phyloP scores from a whole-genome alignment of 331 rosid genomes.

The Telfairia occidentalis region DNA sequence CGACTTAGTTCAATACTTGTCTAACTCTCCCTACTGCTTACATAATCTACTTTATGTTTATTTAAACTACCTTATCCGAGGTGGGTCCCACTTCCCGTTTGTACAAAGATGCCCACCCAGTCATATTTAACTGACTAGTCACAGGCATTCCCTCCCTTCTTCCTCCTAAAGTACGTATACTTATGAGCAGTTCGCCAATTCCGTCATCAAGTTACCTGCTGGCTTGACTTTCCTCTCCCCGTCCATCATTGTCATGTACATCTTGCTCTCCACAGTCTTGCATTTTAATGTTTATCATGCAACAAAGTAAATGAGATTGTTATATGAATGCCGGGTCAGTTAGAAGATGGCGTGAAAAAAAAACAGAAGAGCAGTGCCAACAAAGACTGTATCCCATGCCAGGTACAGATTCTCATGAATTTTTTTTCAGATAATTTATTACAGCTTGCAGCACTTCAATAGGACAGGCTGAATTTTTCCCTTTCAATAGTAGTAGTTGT shows the following conservation, averaged over 20 bases:
- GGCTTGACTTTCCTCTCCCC: background rate
- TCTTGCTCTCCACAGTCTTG: background rate
- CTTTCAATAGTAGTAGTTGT: background rate
- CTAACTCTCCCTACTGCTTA: background rate
- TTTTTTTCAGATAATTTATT: constrained; percentile 76
- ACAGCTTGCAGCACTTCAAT: constrained; percentile 48
- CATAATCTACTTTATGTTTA: background rate
- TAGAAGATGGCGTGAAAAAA: background rate
- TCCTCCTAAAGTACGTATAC: background rate
- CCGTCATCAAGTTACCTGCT: background rate
- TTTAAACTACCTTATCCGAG: background rate
- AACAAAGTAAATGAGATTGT: background rate
- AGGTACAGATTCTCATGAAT: constrained; percentile 67
- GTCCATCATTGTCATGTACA: background rate
- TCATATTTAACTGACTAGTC: background rate
- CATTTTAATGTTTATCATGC: background rate
- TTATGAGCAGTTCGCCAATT: background rate
- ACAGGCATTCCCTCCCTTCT: background rate
- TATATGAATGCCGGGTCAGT: background rate
- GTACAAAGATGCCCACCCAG: background rate
- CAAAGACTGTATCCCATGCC: constrained; percentile 22
- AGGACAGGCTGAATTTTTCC: background rate
- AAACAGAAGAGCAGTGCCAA: background rate
- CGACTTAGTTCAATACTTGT: background rate
- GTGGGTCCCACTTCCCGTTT: background rate